Base-by-base conservation (phyloP, 2,329 filamentous ascomycete genomes). In the Talaromyces sp. region DNA sequence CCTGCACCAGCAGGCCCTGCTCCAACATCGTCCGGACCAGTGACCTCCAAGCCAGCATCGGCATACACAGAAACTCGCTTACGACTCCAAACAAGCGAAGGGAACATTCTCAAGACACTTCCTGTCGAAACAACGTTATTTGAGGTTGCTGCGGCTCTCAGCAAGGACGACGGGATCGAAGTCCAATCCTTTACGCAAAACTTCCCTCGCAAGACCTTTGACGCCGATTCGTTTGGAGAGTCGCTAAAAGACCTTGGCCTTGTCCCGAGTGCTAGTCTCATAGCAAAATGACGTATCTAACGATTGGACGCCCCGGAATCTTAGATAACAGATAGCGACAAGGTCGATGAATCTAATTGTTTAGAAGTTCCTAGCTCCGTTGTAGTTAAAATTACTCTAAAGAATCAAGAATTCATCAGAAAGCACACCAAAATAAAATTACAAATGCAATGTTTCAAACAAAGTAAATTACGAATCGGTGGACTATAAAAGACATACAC, bases 241-340 rank as follows among this genome's bases (percentile, higher is more conserved):
- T 95, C 93, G 5, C 77, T 99, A 60, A 96, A 96, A 78, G 95
- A 99, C 77, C 90, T 93, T 17, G 93, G 93, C 0, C 78, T 97
- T 63, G 88, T 93, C 3, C 95, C 95, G 6, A 96, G 91, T 64
- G 92, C 93, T n/a, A 93, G 91, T 54, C 79, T 99, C 68, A 87
- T 96, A 69, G 86, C 96, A 59, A 77, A 80, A 70, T 84, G 63
- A 74, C 44, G 64, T 60, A n/a, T 53, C 49, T 53, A 17, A 30
- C 44, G 10, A 27, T 53, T 53, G 27, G 15, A 53, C 8, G 13
- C 27, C 42, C n/a, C n/a, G 42, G 42, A 4, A 22, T 47, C 19
- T 11, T 47, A 47, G 42, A 47, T 47, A 47, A 47, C 19, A 47
- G 44, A 47, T 47, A 47, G 44, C 44, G 42, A 25, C 44, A 11